Evolutionary conservation across 2,329 filamentous ascomycete species (phyloP), one percentile per base, ranked within the genome.

Genomic region (Clathrospora elynae): DNA sequence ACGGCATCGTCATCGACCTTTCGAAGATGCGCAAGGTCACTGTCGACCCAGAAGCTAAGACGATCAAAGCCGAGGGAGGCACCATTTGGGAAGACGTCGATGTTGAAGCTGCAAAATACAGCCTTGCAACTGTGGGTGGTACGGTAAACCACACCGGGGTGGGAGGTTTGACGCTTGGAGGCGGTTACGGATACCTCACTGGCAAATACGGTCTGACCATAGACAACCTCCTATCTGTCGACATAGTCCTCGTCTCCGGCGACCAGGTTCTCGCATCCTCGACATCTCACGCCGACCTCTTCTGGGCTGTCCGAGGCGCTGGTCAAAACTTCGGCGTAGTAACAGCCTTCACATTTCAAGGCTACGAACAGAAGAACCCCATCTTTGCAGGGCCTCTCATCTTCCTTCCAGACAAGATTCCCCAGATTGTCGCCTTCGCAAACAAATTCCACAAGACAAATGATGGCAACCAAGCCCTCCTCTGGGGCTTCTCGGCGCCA

Each of bases 71-170:
- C 13, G 74, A 77, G 42, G 79, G 80, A 17, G 80, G 81, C 6
- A 74, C 75, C 29, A 57, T 72, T 2, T 82, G 80, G 79, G 68
- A 66, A 40, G 77, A 82, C 53, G 75, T 84, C 9, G 80, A 84
- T 50, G 64, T 71, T 5, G 75, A 75, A 0, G 75, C 75, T 0
- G 77, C 70, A 36, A 63, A 74, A 33, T 67, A 80, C 53, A 74
- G 74, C 0, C 73, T 85, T 2, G 82, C 80, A 2, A 80, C 80
- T 1, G 78, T 84, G 0, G 82, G 81, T 6, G 83, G 83, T 2
- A 83, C 82, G 0, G 80, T 85, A 7, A 79, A 79, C 28, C 79
- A 84, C 50, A 85, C 81, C 1, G 82, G 83, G 5, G 78, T 85
- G 5, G 82, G 80, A 2, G 83, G 80, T 0, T 67, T 85, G 10